Percentiles rank a stretch among this genome's conserved stretches.
These are phyloP conservation scores for Arthrobotrys pseudoclavata DNA, from an alignment of 2,329 filamentous ascomycete species.

Conservation along the genomic window DNA sequence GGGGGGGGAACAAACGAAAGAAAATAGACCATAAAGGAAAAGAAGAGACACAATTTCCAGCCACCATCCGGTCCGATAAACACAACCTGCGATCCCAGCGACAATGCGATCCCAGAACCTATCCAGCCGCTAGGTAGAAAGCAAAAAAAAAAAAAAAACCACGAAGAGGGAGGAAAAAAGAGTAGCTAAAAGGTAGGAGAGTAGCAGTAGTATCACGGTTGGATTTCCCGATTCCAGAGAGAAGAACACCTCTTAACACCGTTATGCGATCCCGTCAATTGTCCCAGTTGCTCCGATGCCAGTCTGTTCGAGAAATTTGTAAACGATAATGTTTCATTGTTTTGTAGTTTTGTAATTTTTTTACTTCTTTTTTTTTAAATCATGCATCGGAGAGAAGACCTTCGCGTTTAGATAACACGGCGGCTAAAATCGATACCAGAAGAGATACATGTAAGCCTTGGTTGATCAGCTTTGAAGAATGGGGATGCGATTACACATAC, in stretches of 20 bases:
- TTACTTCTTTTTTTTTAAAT: slow-evolving; percentile 24
- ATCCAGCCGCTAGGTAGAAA: slow-evolving; percentile 20
- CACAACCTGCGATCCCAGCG: slow-evolving; percentile 41
- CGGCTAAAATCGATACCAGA: slow-evolving; percentile 36
- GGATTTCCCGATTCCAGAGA: slow-evolving; percentile 56
- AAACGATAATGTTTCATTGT: slow-evolving; percentile 18
- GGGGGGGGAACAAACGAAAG: slow-evolving; percentile 18
- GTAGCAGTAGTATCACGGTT: slow-evolving; percentile 40
- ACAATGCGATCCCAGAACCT: slow-evolving; percentile 35
- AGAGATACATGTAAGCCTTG: slow-evolving; percentile 44
- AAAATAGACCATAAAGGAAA: neutral
- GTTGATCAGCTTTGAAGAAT: slow-evolving; percentile 33
- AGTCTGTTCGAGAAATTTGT: slow-evolving; percentile 55
- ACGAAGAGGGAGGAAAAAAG: slow-evolving; percentile 1
- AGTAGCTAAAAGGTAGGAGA: slow-evolving; percentile 27
- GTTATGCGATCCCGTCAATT: slow-evolving; percentile 59
- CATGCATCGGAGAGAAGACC: neutral
- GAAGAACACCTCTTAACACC: slow-evolving; percentile 60
- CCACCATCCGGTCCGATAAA: slow-evolving; percentile 42
- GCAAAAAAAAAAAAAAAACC: slow-evolving; percentile 11
- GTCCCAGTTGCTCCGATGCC: slow-evolving; percentile 55
- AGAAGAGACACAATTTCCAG: slow-evolving; percentile 41
- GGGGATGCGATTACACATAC: slow-evolving; percentile 58
- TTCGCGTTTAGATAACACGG: slow-evolving; percentile 47
- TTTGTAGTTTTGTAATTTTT: neutral